A percentile compares a stretch with the other conserved stretches of the same genome.
Evolutionary conservation across 352 stramenopile genomes (phyloP).

Genomic region (Pythium folliculosum): DNA sequence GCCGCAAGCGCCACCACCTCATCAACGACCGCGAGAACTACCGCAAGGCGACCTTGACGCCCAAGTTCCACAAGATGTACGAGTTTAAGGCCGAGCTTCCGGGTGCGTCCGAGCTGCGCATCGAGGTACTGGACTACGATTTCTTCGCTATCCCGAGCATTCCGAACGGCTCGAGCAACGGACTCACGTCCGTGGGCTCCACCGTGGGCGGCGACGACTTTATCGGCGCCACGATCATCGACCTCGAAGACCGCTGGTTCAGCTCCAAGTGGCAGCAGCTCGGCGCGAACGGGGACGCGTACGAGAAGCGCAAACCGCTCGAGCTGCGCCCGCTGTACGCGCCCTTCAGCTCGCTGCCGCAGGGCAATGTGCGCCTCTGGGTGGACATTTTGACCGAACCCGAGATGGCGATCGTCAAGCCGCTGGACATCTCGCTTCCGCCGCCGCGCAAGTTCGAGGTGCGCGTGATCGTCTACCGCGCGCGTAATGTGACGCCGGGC

Average conservation of each 20-base stretch:
- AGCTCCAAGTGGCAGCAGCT: constrained; percentile 82
- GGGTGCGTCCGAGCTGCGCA: constrained; percentile 61
- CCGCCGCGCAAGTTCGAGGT: constrained; percentile 82
- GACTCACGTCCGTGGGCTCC: constrained; percentile 45
- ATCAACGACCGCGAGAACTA: constrained; percentile 86
- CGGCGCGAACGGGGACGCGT: constrained; percentile 35
- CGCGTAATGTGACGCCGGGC: constrained; percentile 83
- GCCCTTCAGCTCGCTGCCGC: constrained; percentile 68
- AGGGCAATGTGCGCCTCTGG: constrained; percentile 82
- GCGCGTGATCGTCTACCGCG: constrained; percentile 92
- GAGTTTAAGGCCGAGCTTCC: constrained; percentile 91
- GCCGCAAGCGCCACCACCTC: constrained; percentile 57
- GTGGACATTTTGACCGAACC: constrained; percentile 86
- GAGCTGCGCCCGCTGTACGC: constrained; percentile 67
- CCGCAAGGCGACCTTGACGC: constrained; percentile 65
- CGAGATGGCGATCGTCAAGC: constrained; percentile 69
- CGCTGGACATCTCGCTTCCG: constrained; percentile 83
- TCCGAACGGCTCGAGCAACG: constrained; percentile 53
- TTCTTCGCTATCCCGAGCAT: constrained; percentile 65
- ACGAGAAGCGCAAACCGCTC: constrained; percentile 59
- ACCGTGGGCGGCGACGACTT: constrained; percentile 82
- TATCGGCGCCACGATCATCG: constrained; percentile 91
- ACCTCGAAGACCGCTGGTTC: constrained; percentile 94
- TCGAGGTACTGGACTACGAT: constrained; percentile 78
- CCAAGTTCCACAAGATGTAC: constrained; percentile 91